Evolutionary conservation across 371 early-diverging fungal species (phyloP).

Genomic region (Chytridiales sp.): DNA sequence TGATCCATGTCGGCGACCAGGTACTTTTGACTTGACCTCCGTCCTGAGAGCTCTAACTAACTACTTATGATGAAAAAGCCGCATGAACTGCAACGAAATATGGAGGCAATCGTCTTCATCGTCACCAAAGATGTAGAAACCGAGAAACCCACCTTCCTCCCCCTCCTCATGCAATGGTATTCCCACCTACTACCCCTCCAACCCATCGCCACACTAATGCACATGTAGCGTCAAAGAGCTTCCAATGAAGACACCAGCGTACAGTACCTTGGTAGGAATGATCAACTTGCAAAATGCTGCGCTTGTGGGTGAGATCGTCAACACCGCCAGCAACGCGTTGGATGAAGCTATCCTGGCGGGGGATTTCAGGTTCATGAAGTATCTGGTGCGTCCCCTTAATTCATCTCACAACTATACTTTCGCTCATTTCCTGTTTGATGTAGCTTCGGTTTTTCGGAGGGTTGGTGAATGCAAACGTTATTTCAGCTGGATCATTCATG

Average conservation of each 20-base stretch:
- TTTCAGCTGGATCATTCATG: slow-evolving; percentile 65
- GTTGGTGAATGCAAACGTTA: slow-evolving; percentile 74
- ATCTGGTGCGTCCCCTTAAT: slow-evolving; percentile 45
- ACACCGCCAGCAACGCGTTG: slow-evolving; percentile 49
- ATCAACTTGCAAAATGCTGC: slow-evolving; percentile 63
- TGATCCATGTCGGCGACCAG: slow-evolving; percentile 77
- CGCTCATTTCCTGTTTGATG: not conserved
- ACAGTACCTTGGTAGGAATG: slow-evolving; percentile 73
- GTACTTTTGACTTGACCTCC: slow-evolving; percentile 56
- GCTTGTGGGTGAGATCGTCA: slow-evolving; percentile 57
- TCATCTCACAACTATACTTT: not conserved
- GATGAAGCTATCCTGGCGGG: slow-evolving; percentile 50
- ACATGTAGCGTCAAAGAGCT: slow-evolving; percentile 65
- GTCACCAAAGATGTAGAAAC: slow-evolving; percentile 26
- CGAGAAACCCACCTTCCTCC: slow-evolving; percentile 54
- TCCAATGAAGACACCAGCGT: slow-evolving; percentile 77
- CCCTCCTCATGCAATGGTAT: slow-evolving; percentile 62
- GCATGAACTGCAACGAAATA: not conserved
- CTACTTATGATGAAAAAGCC: not conserved
- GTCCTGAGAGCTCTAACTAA: slow-evolving; percentile 14
- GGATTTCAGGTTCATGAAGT: slow-evolving; percentile 72
- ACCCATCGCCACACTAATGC: not conserved
- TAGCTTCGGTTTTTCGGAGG: slow-evolving; percentile 77
- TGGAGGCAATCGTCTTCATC: slow-evolving; percentile 10
- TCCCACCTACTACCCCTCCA: slow-evolving; percentile 8